Evolutionary conservation across 2,329 filamentous ascomycete species (phyloP), one percentile per base, ranked within the genome.

Genomic region (Fusarium equiseti): DNA sequence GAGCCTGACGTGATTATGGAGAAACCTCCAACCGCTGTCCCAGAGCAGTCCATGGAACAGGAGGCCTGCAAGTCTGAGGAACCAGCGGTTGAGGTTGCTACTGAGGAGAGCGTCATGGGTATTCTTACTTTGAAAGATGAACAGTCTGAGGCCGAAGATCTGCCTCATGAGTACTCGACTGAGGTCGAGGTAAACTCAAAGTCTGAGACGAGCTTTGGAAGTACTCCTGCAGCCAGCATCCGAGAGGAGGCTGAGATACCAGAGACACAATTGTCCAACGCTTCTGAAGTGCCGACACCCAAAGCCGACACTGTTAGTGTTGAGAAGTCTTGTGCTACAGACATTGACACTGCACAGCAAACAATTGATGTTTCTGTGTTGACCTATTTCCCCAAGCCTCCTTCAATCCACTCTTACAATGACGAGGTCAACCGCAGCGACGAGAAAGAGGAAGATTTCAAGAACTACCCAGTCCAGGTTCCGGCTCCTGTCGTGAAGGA

Each of bases 371-470:
- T 60, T 31, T 49, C 45, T 12, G 42, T 59, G 24, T 31, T 71
- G 18, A 49, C 65, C 8, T 59, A 68, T 27, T 73, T 73, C 43
- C 65, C 73, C 10, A 70, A 68, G 22, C 68, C 73, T 44, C 70
- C 70, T 20, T 63, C 66, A 13, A 58, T 49, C 22, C 54, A 64
- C 32, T 57, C 49, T n/a, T 48, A 68, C 32, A 16, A 35, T 18
- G 61, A 64, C 4, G 68, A 59, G 38, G 32, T 18, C 35, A 18
- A 10, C 16, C 38, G 38, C 13, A 15, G 40, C 18, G 58, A 67
- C n/a, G 49, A 63, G 50, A 38, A 55, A 8, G 64, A 63, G 32
- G 42, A 63, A 16, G 24, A 57, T 24, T n/a, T 32, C 32, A 29
- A 31, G 3, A 43, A 62, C 22, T 46, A 56, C n/a, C 40, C 53